phyloP scores from a whole-genome alignment of 306 rosid species.

The Senna siamea region DNA sequence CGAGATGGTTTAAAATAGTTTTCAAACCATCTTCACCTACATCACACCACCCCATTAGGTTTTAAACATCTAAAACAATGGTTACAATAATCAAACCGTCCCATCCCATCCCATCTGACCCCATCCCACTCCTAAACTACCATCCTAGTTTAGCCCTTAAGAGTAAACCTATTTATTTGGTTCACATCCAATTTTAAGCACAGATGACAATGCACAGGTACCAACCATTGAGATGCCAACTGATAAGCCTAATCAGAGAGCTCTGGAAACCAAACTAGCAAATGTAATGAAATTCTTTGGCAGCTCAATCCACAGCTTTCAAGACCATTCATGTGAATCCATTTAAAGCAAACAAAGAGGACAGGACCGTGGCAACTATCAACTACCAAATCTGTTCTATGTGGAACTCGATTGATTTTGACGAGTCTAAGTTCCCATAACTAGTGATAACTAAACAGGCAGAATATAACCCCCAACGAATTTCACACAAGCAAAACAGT shows the following conservation, averaged over 20 bases:
- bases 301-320: background rate
- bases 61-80: too few relatives aligned
- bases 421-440: background rate
- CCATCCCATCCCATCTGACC: too few relatives aligned
- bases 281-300: background rate
- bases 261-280: background rate
- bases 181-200: constrained; percentile 14
- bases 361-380: background rate
- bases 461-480: background rate
- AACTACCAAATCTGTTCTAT: background rate
- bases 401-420: background rate
- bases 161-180: background rate
- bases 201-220: background rate
- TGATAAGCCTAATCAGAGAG: background rate
- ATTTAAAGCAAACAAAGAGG: background rate
- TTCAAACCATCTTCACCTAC: too few relatives aligned
- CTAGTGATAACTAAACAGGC: constrained; percentile 1
- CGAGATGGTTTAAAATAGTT: too few relatives aligned
- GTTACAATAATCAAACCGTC: too few relatives aligned
- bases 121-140: too few relatives aligned
- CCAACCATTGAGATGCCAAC: background rate
- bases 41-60: too few relatives aligned
- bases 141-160: too few relatives aligned
- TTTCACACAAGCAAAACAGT: background rate
- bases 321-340: background rate